Evolutionary conservation across 2,329 filamentous ascomycete genomes (phyloP).

Genomic region (Aspergillus sp.): DNA sequence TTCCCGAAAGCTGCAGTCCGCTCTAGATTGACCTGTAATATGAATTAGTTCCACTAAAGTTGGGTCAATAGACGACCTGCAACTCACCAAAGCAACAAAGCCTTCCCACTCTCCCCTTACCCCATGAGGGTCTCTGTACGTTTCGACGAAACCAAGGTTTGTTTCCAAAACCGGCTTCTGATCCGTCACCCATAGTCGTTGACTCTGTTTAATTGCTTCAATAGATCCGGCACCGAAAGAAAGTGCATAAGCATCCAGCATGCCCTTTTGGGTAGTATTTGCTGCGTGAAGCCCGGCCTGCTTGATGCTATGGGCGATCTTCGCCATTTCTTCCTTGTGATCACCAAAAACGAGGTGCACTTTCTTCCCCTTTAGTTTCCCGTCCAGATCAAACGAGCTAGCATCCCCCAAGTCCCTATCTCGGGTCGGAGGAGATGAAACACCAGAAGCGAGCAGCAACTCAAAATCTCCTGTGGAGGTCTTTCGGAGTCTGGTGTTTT

Average conservation of each 20-base stretch:
- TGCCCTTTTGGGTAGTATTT: conserved; percentile 72
- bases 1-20: conserved; percentile 84
- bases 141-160: conserved; percentile 83
- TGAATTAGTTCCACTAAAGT: not conserved
- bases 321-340: conserved; percentile 68
- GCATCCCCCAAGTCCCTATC: conserved; percentile 70
- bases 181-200: conserved; percentile 79
- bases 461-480: conserved; percentile 64
- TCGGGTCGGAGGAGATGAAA: conserved; percentile 57
- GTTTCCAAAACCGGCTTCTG: conserved; percentile 77
- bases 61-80: not conserved
- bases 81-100: conserved; percentile 64
- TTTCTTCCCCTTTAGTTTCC: conserved; percentile 64
- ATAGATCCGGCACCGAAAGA: conserved; percentile 75
- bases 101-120: conserved; percentile 83
- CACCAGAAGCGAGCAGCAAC: conserved; percentile 71
- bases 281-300: conserved; percentile 68
- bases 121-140: conserved; percentile 79
- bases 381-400: conserved; percentile 61
- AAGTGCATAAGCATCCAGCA: conserved; percentile 71
- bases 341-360: conserved; percentile 75
- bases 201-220: conserved; percentile 75
- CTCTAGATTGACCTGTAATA: conserved; percentile 70
- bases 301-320: conserved; percentile 64
- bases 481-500: conserved; percentile 77